Percentiles rank a stretch among this genome's conserved stretches.
phyloP scores from a whole-genome alignment of 2,329 filamentous ascomycete genomes.

The Chaetothyriales sp. region DNA sequence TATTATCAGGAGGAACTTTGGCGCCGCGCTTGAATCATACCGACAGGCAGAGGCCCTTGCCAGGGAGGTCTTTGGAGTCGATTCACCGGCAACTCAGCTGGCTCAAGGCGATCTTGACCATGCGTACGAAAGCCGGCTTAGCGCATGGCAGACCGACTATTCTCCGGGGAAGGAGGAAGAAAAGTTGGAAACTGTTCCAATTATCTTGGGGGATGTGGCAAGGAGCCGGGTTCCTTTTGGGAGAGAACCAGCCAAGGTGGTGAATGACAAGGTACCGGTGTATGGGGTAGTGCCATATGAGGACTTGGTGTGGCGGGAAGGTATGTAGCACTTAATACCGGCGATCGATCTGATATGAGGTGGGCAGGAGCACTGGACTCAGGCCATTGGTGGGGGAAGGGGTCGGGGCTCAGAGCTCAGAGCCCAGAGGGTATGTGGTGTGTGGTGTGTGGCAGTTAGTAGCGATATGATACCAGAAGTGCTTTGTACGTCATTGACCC shows the following conservation, averaged over 20 bases:
- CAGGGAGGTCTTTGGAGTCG: neutral
- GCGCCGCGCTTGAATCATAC: slow-evolving; percentile 1
- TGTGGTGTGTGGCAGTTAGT: no score
- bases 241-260: neutral
- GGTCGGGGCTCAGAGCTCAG: no score
- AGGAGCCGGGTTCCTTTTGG: neutral
- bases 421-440: no score
- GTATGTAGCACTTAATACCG: no score
- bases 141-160: neutral
- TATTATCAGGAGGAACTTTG: slow-evolving; percentile 3
- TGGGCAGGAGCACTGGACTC: no score
- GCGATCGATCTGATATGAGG: no score
- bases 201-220: neutral
- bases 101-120: slow-evolving; percentile 3
- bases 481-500: neutral
- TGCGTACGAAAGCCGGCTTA: neutral
- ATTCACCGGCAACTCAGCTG: slow-evolving; percentile 1
- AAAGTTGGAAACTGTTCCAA: neutral
- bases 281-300: neutral
- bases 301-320: neutral
- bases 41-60: slow-evolving; percentile 2
- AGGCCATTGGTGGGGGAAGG: no score
- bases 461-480: neutral
- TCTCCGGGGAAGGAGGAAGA: neutral
- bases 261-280: neutral